These are phyloP conservation scores for Tulasnella sp. DNA, from an alignment of 768 basidiomycete species.

Conservation along the genomic window DNA sequence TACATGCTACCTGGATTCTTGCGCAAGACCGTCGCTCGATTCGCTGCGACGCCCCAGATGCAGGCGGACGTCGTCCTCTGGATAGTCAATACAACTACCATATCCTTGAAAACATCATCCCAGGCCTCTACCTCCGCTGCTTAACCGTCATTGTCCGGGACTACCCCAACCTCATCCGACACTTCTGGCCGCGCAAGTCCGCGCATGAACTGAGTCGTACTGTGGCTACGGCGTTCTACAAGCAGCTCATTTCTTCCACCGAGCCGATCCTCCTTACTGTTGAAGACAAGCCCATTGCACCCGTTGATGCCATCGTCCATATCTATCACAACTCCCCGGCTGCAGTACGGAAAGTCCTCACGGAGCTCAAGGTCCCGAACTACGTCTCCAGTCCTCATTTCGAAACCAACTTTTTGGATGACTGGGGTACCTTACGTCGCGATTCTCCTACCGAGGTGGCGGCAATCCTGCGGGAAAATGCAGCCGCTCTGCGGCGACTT, in stretches of 20 bases:
- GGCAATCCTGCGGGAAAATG: neutral
- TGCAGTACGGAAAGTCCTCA: neutral
- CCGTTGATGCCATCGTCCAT: slow-evolving; percentile 5
- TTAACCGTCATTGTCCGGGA: neutral
- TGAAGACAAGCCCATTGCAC: neutral
- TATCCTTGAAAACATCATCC: slow-evolving; percentile 9
- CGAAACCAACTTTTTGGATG: neutral
- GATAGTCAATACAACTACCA: slow-evolving; percentile 10
- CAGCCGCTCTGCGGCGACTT: neutral
- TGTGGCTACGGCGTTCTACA: neutral
- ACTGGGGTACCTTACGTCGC: neutral
- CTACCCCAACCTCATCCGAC: neutral
- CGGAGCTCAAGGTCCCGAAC: neutral
- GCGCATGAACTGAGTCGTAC: neutral
- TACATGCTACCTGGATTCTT: slow-evolving; percentile 49
- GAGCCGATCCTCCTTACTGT: neutral
- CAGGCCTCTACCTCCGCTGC: slow-evolving; percentile 6
- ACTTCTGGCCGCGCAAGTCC: slow-evolving; percentile 2
- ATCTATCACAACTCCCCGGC: neutral
- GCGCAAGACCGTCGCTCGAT: slow-evolving; percentile 45
- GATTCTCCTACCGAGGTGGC: neutral
- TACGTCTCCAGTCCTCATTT: neutral
- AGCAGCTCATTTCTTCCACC: neutral
- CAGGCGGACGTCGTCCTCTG: neutral
- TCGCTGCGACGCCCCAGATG: slow-evolving; percentile 3